Percentiles rank a stretch among this genome's conserved stretches.
Conservation (phyloP, 2,329 filamentous ascomycete genomes). For the Bipolaris sorokiniana region DNA sequence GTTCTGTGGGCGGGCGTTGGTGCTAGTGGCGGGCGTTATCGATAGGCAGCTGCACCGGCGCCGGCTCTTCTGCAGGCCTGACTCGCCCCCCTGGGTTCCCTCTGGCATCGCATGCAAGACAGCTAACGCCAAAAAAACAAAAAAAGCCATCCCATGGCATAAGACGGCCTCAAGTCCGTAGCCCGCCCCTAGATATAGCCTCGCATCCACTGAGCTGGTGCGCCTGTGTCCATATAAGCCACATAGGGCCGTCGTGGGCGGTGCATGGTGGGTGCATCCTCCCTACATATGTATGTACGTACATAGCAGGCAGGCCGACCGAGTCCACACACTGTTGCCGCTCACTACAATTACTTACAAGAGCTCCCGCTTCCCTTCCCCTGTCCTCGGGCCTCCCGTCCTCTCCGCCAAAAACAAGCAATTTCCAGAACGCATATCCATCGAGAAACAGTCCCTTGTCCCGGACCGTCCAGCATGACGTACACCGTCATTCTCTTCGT, state of each 20-base stretch:
- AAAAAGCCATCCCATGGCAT: constrained; percentile 2
- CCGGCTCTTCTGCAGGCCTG: constrained; percentile 8
- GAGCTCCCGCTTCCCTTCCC: no score
- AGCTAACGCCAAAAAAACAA: no score
- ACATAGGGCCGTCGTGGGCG: no score
- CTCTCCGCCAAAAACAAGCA: not conserved
- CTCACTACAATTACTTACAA: not conserved
- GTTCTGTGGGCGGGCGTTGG: constrained; percentile 21
- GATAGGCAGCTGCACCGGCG: constrained; percentile 13
- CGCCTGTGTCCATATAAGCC: no score
- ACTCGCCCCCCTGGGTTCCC: not conserved
- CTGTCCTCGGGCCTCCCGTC: not conserved
- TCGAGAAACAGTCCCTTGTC: not conserved
- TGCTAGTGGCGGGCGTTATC: constrained; percentile 26
- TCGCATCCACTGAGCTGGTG: no score
- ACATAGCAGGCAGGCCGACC: no score
- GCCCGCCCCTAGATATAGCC: constrained; percentile 9
- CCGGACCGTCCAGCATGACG: constrained; percentile 21
- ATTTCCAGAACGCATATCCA: not conserved
- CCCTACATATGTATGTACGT: no score
- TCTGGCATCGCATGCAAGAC: no score
- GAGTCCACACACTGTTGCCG: not conserved
- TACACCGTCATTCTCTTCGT: constrained; percentile 37
- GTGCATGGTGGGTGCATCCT: no score
- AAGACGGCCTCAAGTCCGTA: constrained; percentile 11